Evolutionary conservation across 257 asterid genomes (phyloP).

Genomic region (Solanum etuberosum): DNA sequence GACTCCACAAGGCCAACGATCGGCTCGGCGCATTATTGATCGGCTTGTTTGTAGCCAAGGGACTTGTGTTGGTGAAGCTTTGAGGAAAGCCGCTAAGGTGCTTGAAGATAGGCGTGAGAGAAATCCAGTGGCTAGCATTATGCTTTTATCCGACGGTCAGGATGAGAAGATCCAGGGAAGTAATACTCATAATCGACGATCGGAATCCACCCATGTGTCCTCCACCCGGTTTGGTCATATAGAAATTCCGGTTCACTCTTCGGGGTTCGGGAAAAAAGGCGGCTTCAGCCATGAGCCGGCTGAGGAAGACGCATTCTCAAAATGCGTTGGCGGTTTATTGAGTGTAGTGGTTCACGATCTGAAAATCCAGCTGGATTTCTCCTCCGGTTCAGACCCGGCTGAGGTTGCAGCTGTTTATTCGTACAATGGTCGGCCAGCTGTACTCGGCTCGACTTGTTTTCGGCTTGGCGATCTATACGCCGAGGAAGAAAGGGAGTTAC

Average conservation of each 20-base stretch:
- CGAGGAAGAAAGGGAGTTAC: conserved; percentile 62
- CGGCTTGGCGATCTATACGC: conserved; percentile 75
- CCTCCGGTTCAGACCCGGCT: conserved; percentile 66
- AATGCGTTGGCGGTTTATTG: conserved; percentile 70
- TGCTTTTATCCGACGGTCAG: conserved; percentile 66
- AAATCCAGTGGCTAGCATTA: conserved; percentile 74
- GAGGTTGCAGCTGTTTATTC: conserved; percentile 68
- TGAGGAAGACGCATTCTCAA: conserved; percentile 60
- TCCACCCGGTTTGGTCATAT: conserved; percentile 71
- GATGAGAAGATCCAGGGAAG: conserved; percentile 35
- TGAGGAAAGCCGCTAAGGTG: conserved; percentile 56
- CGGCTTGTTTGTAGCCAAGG: conserved; percentile 65
- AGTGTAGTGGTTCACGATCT: conserved; percentile 82
- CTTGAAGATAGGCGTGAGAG: conserved; percentile 79
- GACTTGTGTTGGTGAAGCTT: conserved; percentile 51
- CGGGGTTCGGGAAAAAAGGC: conserved; percentile 33
- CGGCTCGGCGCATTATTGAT: conserved; percentile 48
- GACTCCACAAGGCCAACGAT: conserved; percentile 61
- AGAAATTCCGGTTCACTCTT: conserved; percentile 66
- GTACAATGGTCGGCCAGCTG: conserved; percentile 34
- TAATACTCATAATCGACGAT: conserved; percentile 15
- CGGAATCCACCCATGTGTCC: conserved; percentile 16
- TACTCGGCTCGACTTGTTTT: conserved; percentile 38
- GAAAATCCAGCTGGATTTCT: conserved; percentile 48
- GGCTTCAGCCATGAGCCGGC: conserved; percentile 33